Percentiles rank a stretch among this genome's conserved stretches.
phyloP scores from a whole-genome alignment of 768 basidiomycete genomes.

The Suillus subalutaceus region DNA sequence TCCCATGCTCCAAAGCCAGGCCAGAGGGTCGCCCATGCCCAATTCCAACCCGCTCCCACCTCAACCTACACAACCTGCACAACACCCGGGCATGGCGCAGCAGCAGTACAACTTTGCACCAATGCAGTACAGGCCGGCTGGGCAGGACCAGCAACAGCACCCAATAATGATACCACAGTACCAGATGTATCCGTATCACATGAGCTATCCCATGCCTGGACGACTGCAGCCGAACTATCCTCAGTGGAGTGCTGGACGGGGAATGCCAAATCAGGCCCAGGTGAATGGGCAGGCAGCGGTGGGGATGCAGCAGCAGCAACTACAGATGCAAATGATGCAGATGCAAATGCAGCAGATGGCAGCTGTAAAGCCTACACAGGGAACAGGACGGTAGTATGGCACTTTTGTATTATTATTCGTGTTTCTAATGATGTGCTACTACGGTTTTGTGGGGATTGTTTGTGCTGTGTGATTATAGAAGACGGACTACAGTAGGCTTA shows the following conservation, averaged over 20 bases:
- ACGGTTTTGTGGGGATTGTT: constrained; percentile 4
- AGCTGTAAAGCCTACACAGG: constrained; percentile 36
- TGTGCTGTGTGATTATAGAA: neutral
- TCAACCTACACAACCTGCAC: constrained; percentile 28
- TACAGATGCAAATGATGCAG: constrained; percentile 19
- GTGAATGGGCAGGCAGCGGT: constrained; percentile 25
- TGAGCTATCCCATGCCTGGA: constrained; percentile 22
- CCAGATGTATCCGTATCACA: constrained; percentile 27
- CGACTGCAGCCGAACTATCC: too few relatives aligned
- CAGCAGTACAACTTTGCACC: constrained; percentile 38
- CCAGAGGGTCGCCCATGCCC: constrained; percentile 20
- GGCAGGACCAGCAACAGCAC: constrained; percentile 35
- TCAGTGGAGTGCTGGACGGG: constrained; percentile 27
- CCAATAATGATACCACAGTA: constrained; percentile 33
- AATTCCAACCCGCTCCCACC: constrained; percentile 25
- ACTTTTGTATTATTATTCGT: constrained; percentile 10
- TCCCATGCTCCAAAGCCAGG: constrained; percentile 27
- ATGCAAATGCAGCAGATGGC: constrained; percentile 16
- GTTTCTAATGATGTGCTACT: constrained; percentile 10
- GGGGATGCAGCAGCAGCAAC: constrained; percentile 32
- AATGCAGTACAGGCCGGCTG: constrained; percentile 35
- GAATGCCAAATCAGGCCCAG: constrained; percentile 18
- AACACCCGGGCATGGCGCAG: constrained; percentile 30
- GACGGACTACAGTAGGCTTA: constrained; percentile 11
- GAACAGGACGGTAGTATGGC: constrained; percentile 35